Evolutionary conservation across 768 basidiomycete species (phyloP), one percentile per base, ranked within the genome.

Genomic region (Suillus hirtellus): DNA sequence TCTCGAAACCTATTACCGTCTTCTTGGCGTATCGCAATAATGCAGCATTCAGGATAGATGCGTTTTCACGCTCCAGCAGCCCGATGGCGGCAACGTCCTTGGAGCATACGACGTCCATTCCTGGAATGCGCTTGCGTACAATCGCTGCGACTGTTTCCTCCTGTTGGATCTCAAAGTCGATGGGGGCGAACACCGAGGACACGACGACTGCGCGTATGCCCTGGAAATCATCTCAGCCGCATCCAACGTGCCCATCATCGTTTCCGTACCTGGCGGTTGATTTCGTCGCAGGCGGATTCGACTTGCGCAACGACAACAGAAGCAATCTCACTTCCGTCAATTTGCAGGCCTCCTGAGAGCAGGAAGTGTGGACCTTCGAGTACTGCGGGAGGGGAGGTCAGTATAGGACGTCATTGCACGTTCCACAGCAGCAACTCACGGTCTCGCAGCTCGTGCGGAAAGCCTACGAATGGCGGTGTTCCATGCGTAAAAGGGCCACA

Each of bases 61-160:
- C 88, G 61, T 89, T 89, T 69, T 89, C 88, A 50, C 88, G 80
- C 65, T 87, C 85, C 17, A 88, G 73, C 59, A 89, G 77, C 40
- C 86, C 85, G 27, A 87, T 77, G 68, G 84, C 82, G 9, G 82
- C 86, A 47, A 86, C 86, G 60, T 85, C 81, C 56, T 82, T 81
- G 34, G 84, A 84, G 58, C 82, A 81, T 47, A 86, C 82, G 56
- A 87, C 75, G 60, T 85, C 78, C 50, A 78, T 73, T 54, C 75
- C 72, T 10, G 73, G 72, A 43, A 84, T 76, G 43, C 79, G 72
- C 27, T 73, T 76, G 9, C 68, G 69, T 15, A 86, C 69, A 70
- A 84, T 79, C 4, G 75, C 71, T 60, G 75, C 75, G 38, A 81
- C 85, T 21, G 67, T 68, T 58, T 80, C 79, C 73, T 86, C 86